Base-by-base conservation (phyloP, 305 asterid genomes). In the Solanum chacoense region DNA sequence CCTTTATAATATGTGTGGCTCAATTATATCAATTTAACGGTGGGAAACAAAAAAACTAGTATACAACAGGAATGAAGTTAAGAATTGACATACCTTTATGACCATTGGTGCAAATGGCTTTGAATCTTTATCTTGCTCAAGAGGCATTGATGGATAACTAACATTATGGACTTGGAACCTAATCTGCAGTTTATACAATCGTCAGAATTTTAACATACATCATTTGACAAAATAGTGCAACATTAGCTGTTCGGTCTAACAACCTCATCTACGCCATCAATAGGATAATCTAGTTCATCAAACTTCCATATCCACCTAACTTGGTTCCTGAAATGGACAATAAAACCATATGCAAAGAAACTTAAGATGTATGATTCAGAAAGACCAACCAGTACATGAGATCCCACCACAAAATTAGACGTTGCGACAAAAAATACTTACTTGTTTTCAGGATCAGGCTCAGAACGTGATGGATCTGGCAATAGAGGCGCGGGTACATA, bases 31-130 rank as follows among this genome's bases (percentile, higher is more conserved):
- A 40, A 26, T 50, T 83, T 31, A 55, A 83, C 11, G 4, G 31
- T 31, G 34, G 31, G 87, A 83, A 83, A 22, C 32, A 7, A 20
- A 20, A 45, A 50, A 18, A 9, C 20, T 55, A 28, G 34, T 71
- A 85, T 34, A 87, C 73, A 78, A 16, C 67, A 86, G 16, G 83
- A 59, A 92, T 24, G 74, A 59, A 81, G 87, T 36, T 12, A 80
- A 85, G 11, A 74, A 22, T 83, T 37, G 87, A 88, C 96, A 91
- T 94, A 95, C 99, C 75, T 92, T 93, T 91, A 97, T 75, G 89
- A 95, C 93, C 99, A 97, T 96, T 45, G 98, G 98, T 26, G 98
- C 94, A 91, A 97, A 95, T 77, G 96, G 95, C 91, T 94, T 95
- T 36, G 89, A 36, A 85, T 35, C 93, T 59, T 76, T 75, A 42